Evolutionary conservation across 768 basidiomycete species (phyloP), one percentile per base, ranked within the genome.

Genomic region (Kwoniella mangroviensis): DNA sequence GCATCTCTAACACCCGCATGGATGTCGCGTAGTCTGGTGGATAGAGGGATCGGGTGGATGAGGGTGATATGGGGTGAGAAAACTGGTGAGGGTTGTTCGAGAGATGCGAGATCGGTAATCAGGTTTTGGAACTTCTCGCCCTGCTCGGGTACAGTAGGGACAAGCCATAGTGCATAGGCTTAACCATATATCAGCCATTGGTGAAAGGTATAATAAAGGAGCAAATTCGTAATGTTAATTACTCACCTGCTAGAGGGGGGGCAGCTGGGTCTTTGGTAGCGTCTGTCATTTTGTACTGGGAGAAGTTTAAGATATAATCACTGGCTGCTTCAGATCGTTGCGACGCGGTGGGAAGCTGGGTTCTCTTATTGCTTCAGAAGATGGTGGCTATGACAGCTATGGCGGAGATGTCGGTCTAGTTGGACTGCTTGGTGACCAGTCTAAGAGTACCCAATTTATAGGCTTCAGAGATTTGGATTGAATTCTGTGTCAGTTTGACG

Each of bases 51-150:
- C 6, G 71, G 69, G 43, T 66, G 66, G 10, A 70, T 59, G 1
- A 77, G 68, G 1, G 76, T 77, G 42, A 77, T 73, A 53, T 77
- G 76, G 7, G 76, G 76, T 17, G 21, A 41, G 42, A 75, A 77
- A 6, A 51, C 26, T 2, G 76, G 74, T 12, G 71, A 70, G 9
- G 60, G 15, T 1, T 22, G 49, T 43, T 69, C 62, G 12, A 54
- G 49, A 11, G 49, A 54, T 19, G 73, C 61, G 5, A 77, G 73
- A 3, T 71, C 57, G 9, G 53, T 55, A 63, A 75, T 75, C 45
- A 69, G 15, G 15, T 51, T n/a, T 57, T 58, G 51, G 1, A 70
- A 54, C 22, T 34, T 5, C 4, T 66, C 55, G 6, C 41, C 24
- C 13, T 66, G 55, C n/a, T 66, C 55, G 11, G 34, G 21, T 17